Base-by-base conservation (phyloP, 805 yeast species). In the Hemisphaericaspora nanyangensis region DNA sequence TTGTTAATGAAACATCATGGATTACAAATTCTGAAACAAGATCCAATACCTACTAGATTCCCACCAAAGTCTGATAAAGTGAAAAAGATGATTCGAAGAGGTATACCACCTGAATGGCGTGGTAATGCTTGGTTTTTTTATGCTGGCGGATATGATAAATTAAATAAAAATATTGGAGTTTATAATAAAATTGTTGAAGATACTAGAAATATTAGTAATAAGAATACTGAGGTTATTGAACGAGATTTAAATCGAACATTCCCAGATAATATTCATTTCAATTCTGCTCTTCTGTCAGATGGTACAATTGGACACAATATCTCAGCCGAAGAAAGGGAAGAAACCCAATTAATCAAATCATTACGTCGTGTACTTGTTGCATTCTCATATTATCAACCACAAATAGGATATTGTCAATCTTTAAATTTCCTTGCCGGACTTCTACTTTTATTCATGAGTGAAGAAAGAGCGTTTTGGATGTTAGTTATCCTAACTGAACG, bases 101-200 rank as follows among this genome's bases (percentile, higher is more conserved):
- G 99, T 10, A 82, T 91, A 8, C 98, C 99, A 0, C 90, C 96
- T 0, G 96, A 88, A 56, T 91, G 96, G 97, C 70, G 99, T 48
- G 99, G 99, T 1, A 77, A 78, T 48, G 96, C 97, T 0, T 91
- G 99, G 99, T 91, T 93, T 72, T 82, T 80, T 67, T 91, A 86
- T 60, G 95, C 95, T 7, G 80, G 81, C 18, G 99, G 98, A 2
- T 74, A 80, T 39, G 93, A 85, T 38, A 74, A 73, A 48, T 61
- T 88, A 40, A 79, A 75, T 48, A 77, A 79, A 29, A 79, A 90
- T 54, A 66, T 65, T 12, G 96, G 95, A 1, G 73, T 85, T 2
- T 93, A 90, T 58, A 85, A 80, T 32, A 67, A 70, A 43, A 69
- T 91, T 22, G 80, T 87, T 28, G 65, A 62, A 11, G 79, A 80